Percentiles rank a stretch among this genome's conserved stretches.
Conservation (phyloP, 495 filamentous ascomycete species). For the Lasiosphaeria hispida region DNA sequence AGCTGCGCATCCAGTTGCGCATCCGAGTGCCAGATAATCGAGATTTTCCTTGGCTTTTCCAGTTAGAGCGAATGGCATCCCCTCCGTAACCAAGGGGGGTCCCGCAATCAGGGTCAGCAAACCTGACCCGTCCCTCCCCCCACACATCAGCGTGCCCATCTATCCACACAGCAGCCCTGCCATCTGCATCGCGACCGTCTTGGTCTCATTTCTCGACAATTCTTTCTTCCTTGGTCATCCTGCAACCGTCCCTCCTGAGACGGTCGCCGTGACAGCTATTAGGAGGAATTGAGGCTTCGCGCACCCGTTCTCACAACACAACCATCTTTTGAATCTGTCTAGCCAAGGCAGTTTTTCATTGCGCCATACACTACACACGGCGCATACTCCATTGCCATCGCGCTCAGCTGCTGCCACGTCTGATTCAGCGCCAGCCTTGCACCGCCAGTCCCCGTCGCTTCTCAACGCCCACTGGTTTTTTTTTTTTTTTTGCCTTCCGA, state of each 20-base stretch:
- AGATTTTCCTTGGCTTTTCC: constrained; percentile 19
- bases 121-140: constrained; percentile 4
- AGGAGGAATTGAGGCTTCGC: too few relatives aligned
- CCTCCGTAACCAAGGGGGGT: constrained; percentile 8
- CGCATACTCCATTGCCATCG: too few relatives aligned
- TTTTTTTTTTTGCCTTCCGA: neutral
- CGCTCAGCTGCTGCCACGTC: too few relatives aligned
- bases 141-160: constrained; percentile 5
- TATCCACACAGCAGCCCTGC: constrained; percentile 5
- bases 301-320: too few relatives aligned
- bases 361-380: too few relatives aligned
- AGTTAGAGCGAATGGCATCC: constrained; percentile 13
- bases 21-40: constrained; percentile 20
- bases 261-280: too few relatives aligned
- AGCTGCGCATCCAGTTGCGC: constrained; percentile 2
- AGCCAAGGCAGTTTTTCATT: too few relatives aligned
- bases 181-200: neutral
- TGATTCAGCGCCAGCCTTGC: too few relatives aligned
- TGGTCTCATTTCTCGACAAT: constrained; percentile 4
- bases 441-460: too few relatives aligned
- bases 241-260: too few relatives aligned
- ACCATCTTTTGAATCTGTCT: too few relatives aligned
- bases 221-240: constrained; percentile 2
- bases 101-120: constrained; percentile 1
- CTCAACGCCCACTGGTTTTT: neutral